Evolutionary conservation across 768 basidiomycete genomes (phyloP), one percentile per base, ranked within the genome.

Genomic region (Boletus reticulatus): DNA sequence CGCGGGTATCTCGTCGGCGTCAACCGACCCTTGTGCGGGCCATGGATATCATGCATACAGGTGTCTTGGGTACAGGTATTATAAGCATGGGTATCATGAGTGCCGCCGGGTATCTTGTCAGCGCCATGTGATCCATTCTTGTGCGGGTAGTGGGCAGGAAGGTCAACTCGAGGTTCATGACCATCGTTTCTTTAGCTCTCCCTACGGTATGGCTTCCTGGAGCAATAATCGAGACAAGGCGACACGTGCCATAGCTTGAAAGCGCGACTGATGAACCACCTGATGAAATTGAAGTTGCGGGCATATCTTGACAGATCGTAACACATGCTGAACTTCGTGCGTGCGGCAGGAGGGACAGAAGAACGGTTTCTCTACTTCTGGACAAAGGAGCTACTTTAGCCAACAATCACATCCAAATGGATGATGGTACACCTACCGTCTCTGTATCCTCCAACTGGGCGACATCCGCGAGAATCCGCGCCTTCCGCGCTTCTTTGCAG

Each of bases 121-220:
- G 66, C 55, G 13, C 53, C 22, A 52, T 51, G 49, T 50, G 44
- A 61, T 39, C 6, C n/a, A 39, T 8, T n/a, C 53, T 58, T 8
- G 34, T 27, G 16, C n/a, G 36, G 22, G 56, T 19, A 52, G 24
- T 17, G 36, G 36, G 45, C 31, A 36, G 45, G 49, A 27, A 44
- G 38, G 50, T 22, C n/a, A 52, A 43, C 13, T 34, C 22, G 27
- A 24, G 29, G 3, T 43, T 48, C 29, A 27, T 53, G 42, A 48
- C 61, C 37, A 0, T 52, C 0, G 43, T 53, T 50, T 50, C 61
- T 16, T 48, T 24, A 24, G 24, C 16, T 8, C 45, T 34, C 6
- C 20, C 61, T 60, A 50, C 6, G 20, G 19, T 1, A n/a, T 32
- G 12, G 16, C 16, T 12, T 12, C 6, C 5, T 2, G 38, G 14